These are phyloP conservation scores for Neonectria punicea DNA, from an alignment of 2,329 filamentous ascomycete genomes.

Conservation along the genomic window DNA sequence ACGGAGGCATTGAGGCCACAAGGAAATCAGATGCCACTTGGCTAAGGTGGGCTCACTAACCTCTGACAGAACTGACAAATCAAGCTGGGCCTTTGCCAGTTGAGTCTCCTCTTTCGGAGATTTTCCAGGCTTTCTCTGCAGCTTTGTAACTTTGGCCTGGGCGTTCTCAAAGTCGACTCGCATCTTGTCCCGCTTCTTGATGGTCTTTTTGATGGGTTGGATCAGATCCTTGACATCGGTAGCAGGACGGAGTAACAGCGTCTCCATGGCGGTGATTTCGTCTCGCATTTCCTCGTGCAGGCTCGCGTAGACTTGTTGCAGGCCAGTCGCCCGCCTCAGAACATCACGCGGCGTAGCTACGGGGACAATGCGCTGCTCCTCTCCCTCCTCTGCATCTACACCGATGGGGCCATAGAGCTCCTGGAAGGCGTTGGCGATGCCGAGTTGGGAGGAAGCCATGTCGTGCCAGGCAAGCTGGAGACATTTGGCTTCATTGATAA, in stretches of 20 bases:
- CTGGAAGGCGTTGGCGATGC: slow-evolving; percentile 17
- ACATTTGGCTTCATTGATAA: slow-evolving; percentile 23
- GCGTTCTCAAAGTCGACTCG: slow-evolving; percentile 23
- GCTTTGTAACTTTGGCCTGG: slow-evolving; percentile 18
- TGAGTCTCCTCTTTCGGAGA: slow-evolving; percentile 21
- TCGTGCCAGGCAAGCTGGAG: slow-evolving; percentile 25
- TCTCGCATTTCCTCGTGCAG: slow-evolving; percentile 25
- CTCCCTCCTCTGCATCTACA: slow-evolving; percentile 7
- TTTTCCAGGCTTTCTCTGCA: slow-evolving; percentile 19
- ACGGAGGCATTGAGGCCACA: neutral
- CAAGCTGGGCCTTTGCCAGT: slow-evolving; percentile 19
- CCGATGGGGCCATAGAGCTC: slow-evolving; percentile 24
- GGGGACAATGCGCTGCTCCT: slow-evolving; percentile 6
- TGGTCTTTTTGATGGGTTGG: slow-evolving; percentile 20
- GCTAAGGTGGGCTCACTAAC: slow-evolving; percentile 4
- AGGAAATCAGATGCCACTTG: neutral
- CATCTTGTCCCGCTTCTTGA: slow-evolving; percentile 26
- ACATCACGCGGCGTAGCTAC: slow-evolving; percentile 6
- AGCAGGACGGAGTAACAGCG: slow-evolving; percentile 22
- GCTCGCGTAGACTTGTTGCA: slow-evolving; percentile 19
- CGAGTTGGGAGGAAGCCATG: slow-evolving; percentile 20
- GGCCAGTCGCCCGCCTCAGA: slow-evolving; percentile 4
- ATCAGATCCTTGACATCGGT: slow-evolving; percentile 19
- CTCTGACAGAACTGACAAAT: slow-evolving; percentile 14
- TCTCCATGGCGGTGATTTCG: slow-evolving; percentile 25